These are phyloP conservation scores for Didymella sp. DNA, from an alignment of 2,329 filamentous ascomycete genomes.

Conservation along the genomic window DNA sequence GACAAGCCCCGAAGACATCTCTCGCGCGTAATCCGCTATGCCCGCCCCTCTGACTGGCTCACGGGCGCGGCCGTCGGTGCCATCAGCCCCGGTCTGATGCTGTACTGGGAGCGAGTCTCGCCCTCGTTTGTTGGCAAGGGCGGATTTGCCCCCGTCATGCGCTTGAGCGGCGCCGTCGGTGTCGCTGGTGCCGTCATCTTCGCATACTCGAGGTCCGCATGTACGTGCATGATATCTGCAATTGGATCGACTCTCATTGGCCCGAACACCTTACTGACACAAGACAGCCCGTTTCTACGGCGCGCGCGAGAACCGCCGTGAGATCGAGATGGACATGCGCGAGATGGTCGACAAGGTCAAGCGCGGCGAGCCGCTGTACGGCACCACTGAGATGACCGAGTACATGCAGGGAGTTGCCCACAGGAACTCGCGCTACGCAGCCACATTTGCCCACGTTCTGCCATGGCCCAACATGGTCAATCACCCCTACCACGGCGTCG, in stretches of 20 bases:
- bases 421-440: conserved; percentile 90
- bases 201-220: conserved; percentile 81
- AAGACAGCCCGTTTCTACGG: conserved; percentile 89
- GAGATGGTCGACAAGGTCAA: conserved; percentile 99
- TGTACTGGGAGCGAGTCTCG: conserved; percentile 80
- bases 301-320: conserved; percentile 87
- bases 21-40: conserved; percentile 86
- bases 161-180: conserved; percentile 76
- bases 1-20: conserved; percentile 71
- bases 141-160: conserved; percentile 83
- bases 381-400: conserved; percentile 75
- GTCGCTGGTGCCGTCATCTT: conserved; percentile 80
- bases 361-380: conserved; percentile 87
- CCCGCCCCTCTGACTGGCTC: conserved; percentile 82
- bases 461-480: conserved; percentile 99
- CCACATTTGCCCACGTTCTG: conserved; percentile 80
- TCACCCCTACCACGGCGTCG: conserved; percentile 84
- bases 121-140: conserved; percentile 85
- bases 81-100: conserved; percentile 76
- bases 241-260: conserved; percentile 4
- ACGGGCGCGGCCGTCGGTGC: conserved; percentile 72
- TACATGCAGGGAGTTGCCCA: conserved; percentile 94
- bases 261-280: neutral
- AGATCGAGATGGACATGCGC: conserved; percentile 94
- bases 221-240: conserved; percentile 62